These are phyloP conservation scores for Albugo laibachii DNA, from an alignment of 352 stramenopile genomes.

Conservation along the genomic window DNA sequence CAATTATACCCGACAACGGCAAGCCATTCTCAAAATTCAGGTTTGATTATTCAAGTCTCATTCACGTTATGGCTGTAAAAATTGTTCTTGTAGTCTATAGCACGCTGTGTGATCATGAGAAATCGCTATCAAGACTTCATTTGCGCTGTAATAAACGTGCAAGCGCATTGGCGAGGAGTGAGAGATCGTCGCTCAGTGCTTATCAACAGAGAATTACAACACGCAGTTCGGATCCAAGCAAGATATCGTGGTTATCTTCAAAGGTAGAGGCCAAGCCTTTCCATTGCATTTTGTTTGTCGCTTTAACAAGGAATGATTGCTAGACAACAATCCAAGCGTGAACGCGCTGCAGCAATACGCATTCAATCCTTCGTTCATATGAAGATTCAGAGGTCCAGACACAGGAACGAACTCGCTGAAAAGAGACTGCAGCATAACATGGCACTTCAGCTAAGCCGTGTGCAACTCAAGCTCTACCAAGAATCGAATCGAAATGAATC, in stretches of 20 bases:
- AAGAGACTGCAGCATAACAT: constrained; percentile 40
- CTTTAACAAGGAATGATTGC: neutral
- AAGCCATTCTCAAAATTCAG: constrained; percentile 62
- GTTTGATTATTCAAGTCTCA: constrained; percentile 10
- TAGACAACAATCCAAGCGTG: constrained; percentile 32
- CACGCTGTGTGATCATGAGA: constrained; percentile 59
- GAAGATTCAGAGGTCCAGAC: constrained; percentile 36
- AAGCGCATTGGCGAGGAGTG: constrained; percentile 61
- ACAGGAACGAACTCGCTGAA: constrained; percentile 22
- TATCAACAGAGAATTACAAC: constrained; percentile 4
- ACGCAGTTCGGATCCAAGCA: constrained; percentile 35
- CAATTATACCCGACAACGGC: constrained; percentile 34
- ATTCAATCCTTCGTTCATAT: constrained; percentile 47
- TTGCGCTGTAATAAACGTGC: constrained; percentile 29
- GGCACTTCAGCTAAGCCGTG: constrained; percentile 24
- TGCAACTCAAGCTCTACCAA: constrained; percentile 38
- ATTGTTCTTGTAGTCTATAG: constrained; percentile 31
- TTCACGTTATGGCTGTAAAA: constrained; percentile 4
- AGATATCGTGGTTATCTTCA: constrained; percentile 42
- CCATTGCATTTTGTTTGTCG: neutral
- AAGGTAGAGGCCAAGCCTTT: constrained; percentile 22
- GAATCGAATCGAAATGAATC: constrained; percentile 28
- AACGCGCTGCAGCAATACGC: constrained; percentile 25
- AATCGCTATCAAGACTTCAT: constrained; percentile 42
- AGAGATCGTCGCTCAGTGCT: constrained; percentile 16